Evolutionary conservation across 768 basidiomycete genomes (phyloP).

Genomic region (Mycena venus): DNA sequence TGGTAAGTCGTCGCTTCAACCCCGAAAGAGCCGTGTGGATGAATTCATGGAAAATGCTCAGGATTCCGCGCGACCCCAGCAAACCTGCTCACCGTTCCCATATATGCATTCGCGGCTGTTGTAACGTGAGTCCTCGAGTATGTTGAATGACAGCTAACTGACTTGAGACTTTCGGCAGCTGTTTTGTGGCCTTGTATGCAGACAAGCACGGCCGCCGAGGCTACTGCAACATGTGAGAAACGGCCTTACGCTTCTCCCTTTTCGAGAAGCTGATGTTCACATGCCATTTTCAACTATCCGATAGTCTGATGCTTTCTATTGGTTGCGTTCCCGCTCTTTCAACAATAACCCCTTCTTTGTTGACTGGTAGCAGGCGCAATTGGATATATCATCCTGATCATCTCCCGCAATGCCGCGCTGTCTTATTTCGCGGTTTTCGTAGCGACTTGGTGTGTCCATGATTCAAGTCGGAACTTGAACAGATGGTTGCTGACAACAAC

Average conservation of each 20-base stretch:
- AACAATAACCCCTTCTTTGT: not conserved
- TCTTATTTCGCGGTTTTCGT: conserved; percentile 83
- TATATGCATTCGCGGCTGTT: conserved; percentile 81
- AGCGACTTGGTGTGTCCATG: conserved; percentile 71
- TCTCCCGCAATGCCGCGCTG: conserved; percentile 68
- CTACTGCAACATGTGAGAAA: conserved; percentile 56
- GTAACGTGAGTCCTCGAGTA: conserved; percentile 58
- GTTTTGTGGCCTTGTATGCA: conserved; percentile 27
- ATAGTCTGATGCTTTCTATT: conserved; percentile 25
- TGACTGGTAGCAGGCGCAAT: conserved; percentile 43
- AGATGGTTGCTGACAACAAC: not conserved
- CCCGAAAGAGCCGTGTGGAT: not conserved
- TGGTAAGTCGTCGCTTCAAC: conserved; percentile 37
- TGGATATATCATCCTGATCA: conserved; percentile 77
- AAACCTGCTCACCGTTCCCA: conserved; percentile 83
- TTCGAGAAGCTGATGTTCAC: not conserved
- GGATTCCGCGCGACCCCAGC: conserved; percentile 76
- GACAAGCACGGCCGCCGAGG: conserved; percentile 57
- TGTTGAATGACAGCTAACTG: not conserved
- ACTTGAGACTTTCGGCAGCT: not conserved
- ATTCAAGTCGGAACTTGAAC: not conserved
- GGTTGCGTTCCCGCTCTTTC: not conserved
- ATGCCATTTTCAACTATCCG: not conserved
- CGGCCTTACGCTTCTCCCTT: conserved; percentile 22
- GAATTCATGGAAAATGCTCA: conserved; percentile 25